Evolutionary conservation across 108 stramenopile genomes (phyloP).

Genomic region (Cyclostephanos tholiformis): DNA sequence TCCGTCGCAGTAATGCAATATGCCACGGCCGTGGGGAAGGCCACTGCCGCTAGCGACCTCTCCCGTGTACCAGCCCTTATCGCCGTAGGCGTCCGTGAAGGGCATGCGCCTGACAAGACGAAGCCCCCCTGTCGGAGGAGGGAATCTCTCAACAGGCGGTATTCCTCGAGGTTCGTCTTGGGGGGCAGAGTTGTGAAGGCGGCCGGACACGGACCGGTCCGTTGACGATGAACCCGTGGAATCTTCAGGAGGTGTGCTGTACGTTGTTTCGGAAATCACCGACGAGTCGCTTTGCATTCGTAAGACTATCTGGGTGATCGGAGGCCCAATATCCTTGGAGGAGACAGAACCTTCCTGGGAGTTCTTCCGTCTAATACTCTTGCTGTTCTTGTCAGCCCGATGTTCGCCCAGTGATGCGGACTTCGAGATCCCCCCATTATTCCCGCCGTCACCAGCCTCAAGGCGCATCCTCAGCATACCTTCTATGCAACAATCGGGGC

Average conservation of each 20-base stretch:
- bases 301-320: not conserved
- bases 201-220: conserved; percentile 9
- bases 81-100: conserved; percentile 77
- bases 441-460: not conserved
- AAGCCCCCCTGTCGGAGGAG: conserved; percentile 15
- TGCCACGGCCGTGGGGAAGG: conserved; percentile 75
- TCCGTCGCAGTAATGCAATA: conserved; percentile 50
- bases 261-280: conserved; percentile 41
- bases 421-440: not conserved
- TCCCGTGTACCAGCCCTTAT: conserved; percentile 76
- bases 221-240: conserved; percentile 5
- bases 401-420: not conserved
- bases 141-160: too few relatives aligned
- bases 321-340: not conserved
- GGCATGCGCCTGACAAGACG: conserved; percentile 53
- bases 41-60: conserved; percentile 71
- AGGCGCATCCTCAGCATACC: conserved; percentile 37
- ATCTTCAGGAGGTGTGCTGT: conserved; percentile 27
- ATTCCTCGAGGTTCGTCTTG: not conserved
- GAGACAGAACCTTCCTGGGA: not conserved
- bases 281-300: conserved; percentile 28
- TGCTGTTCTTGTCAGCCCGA: not conserved
- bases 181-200: not conserved
- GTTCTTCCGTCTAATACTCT: not conserved
- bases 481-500: conserved; percentile 49